Conservation (phyloP, 306 rosid genomes). For the Hylodesmum podocarpum region DNA sequence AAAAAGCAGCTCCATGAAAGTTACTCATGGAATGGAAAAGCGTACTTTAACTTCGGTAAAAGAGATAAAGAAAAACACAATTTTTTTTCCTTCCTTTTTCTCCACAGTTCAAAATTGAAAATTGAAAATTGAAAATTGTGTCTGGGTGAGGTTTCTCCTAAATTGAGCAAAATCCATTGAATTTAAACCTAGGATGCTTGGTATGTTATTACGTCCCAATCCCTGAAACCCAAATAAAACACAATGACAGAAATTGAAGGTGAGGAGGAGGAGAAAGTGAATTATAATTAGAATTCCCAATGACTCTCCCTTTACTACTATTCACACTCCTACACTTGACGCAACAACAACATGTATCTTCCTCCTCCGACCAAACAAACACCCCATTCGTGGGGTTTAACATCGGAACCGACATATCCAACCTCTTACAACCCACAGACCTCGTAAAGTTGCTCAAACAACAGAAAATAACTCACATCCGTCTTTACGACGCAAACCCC, state of each 20-base stretch:
- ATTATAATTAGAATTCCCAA: constrained; percentile 37
- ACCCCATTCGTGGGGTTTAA: constrained; percentile 79
- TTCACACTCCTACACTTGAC: background rate
- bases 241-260: constrained; percentile 38
- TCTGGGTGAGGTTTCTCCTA: background rate
- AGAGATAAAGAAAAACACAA: too few species aligned
- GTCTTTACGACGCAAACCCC: constrained; percentile 80
- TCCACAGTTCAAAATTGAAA: too few species aligned
- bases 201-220: too few species aligned
- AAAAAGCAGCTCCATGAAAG: too few species aligned
- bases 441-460: constrained; percentile 57
- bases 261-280: constrained; percentile 49
- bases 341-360: background rate
- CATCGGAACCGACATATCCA: constrained; percentile 80
- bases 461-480: constrained; percentile 65
- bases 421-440: constrained; percentile 48
- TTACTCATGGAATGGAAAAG: too few species aligned
- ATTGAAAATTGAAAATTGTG: too few species aligned
- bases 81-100: too few species aligned
- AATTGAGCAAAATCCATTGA: background rate
- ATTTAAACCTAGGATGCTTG: background rate
- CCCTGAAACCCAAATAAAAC: background rate
- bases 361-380: background rate
- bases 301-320: constrained; percentile 38
- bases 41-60: too few species aligned